Base-by-base conservation (phyloP, 2,329 filamentous ascomycete species). In the Zopfia rhizophila region DNA sequence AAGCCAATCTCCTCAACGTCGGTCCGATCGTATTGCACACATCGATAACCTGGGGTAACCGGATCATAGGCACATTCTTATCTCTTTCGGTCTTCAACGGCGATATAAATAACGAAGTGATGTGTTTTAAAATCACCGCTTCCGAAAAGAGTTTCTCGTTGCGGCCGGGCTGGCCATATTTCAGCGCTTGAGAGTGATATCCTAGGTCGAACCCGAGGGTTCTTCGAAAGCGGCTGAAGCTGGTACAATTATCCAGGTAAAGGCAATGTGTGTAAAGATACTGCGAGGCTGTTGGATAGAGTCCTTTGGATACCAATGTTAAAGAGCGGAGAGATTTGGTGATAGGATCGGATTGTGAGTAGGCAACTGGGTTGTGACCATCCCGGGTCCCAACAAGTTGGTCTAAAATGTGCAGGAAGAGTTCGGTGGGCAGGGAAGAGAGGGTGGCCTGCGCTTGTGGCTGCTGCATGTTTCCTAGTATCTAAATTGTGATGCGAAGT, bases 261-360 rank as follows among this genome's bases (percentile, higher is more conserved):
- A 69, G 29, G 36, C 64, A 66, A 28, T 58, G 29, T 0, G 51
- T 35, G 35, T 66, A 68, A 1, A 68, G 54, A 38, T 66, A 65
- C 32, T 29, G 47, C 12, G 63, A 60, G 3, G 64, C 60, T 8
- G 54, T 13, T 3, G 51, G 42, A 36, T 65, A 65, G 2, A 52
- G 49, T 1, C 38, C 35, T 11, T 49, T 53, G 3, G 60, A 69
- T 1, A 61, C 59, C 1, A 64, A 29, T 4, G 62, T 60, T 22
- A 69, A 46, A 4, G 60, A 52, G 36, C 58, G 52, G 19, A 69
- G 46, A 3, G 65, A 51, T 31, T 54, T 61, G 5, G 63, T 66
- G 27, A 58, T 38, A 5, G 38, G 27, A 18, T 52, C 43, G 5
- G 58, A 56, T 4, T 53, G 56, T 10, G 48, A 40, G 28, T 55